Percentiles rank a stretch among this genome's conserved stretches.
phyloP scores from a whole-genome alignment of 805 yeast genomes.

The Cyberlindnera petersonii region DNA sequence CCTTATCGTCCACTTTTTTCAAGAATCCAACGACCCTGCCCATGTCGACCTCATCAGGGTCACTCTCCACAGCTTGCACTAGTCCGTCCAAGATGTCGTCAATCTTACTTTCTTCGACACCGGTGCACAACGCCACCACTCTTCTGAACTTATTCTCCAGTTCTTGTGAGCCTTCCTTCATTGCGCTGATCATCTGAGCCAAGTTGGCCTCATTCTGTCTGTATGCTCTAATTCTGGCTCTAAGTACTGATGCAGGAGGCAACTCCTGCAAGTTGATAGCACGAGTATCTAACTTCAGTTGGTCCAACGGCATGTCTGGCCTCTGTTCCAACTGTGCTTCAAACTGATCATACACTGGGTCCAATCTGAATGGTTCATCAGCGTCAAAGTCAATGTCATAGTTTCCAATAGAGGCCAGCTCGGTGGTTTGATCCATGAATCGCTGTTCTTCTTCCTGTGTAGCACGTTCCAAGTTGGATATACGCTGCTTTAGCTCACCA shows the following conservation, averaged over 20 bases:
- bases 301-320: slow-evolving; percentile 28
- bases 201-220: slow-evolving; percentile 60
- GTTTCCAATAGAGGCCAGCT: slow-evolving; percentile 35
- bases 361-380: slow-evolving; percentile 84
- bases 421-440: slow-evolving; percentile 42
- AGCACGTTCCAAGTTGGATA: slow-evolving; percentile 57
- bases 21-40: slow-evolving; percentile 53
- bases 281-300: slow-evolving; percentile 19
- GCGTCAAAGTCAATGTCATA: slow-evolving; percentile 68
- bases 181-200: slow-evolving; percentile 44
- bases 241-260: slow-evolving; percentile 44
- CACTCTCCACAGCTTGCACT: slow-evolving; percentile 87
- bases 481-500: slow-evolving; percentile 49
- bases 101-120: slow-evolving; percentile 76
- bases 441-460: slow-evolving; percentile 57
- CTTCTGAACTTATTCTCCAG: slow-evolving; percentile 77
- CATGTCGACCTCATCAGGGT: slow-evolving; percentile 63
- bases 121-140: slow-evolving; percentile 87
- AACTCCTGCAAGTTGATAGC: slow-evolving; percentile 25
- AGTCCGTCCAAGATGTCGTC: slow-evolving; percentile 79
- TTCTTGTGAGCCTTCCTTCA: slow-evolving; percentile 51
- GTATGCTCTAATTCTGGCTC: slow-evolving; percentile 82
- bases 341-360: slow-evolving; percentile 54
- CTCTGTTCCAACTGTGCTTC: slow-evolving; percentile 35
- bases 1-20: slow-evolving; percentile 39